Conservation (phyloP, 768 basidiomycete genomes). For the Boletus patriciae region DNA sequence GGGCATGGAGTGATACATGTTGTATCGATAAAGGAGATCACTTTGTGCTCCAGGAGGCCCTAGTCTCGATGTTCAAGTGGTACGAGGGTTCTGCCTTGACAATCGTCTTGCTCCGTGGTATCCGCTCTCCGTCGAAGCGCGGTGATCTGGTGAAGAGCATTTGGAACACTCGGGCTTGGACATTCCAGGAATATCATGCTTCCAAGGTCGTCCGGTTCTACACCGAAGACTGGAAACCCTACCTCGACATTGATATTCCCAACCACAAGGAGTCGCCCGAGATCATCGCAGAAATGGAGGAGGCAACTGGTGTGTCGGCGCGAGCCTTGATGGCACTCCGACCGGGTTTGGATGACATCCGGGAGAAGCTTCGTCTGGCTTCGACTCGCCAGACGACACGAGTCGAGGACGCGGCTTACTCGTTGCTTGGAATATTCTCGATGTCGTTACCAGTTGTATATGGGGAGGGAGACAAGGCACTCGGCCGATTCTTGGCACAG, state of each 20-base stretch:
- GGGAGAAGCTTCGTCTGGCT: not conserved
- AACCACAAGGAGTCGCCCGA: not conserved
- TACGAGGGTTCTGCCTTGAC: not conserved
- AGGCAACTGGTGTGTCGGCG: not conserved
- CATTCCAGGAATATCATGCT: not conserved
- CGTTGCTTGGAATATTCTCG: not conserved
- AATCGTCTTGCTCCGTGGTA: not conserved
- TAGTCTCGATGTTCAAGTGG: not conserved
- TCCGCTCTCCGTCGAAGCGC: not conserved
- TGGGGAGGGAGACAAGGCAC: not conserved
- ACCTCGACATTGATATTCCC: not conserved
- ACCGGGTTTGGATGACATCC: not conserved
- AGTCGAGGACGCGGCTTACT: not conserved
- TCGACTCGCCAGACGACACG: constrained; percentile 5
- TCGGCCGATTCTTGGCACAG: not conserved
- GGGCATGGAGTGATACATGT: not conserved
- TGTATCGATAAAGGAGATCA: not conserved
- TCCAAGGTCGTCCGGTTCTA: not conserved
- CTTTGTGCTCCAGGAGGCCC: not conserved
- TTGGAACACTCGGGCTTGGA: not conserved
- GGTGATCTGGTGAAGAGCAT: not conserved
- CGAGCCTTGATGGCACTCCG: not conserved
- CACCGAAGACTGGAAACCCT: not conserved
- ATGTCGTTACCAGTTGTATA: not conserved
- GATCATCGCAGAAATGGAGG: not conserved